A percentile compares a stretch with the other conserved stretches of the same genome.
Evolutionary conservation across 1,284 basidiomycete species (phyloP).

Genomic region (Tetrapyrgos nigripes): DNA sequence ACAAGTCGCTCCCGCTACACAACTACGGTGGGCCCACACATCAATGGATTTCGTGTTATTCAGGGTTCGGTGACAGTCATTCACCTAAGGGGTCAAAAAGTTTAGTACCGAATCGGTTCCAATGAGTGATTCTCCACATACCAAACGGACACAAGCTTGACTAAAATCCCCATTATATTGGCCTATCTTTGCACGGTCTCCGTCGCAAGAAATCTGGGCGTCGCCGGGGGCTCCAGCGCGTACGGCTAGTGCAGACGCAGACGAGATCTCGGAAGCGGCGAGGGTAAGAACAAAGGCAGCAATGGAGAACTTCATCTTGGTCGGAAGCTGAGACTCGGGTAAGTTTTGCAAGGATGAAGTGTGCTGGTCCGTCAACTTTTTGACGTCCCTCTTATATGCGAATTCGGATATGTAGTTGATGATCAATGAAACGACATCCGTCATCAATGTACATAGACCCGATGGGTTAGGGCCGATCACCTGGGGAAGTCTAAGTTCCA

Average conservation of each 20-base stretch:
- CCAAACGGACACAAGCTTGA: slow-evolving; percentile 1
- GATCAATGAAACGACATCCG: neutral
- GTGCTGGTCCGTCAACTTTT: neutral
- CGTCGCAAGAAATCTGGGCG: neutral
- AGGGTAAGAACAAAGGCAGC: neutral
- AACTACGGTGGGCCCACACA: neutral
- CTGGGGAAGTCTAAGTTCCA: neutral
- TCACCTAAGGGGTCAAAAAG: neutral
- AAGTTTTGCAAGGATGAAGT: neutral
- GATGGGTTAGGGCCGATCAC: neutral
- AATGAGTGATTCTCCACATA: neutral
- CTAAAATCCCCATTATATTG: slow-evolving; percentile 5
- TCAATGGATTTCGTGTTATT: slow-evolving; percentile 1
- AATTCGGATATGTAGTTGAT: neutral
- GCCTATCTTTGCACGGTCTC: neutral
- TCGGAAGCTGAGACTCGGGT: neutral
- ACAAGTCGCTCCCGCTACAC: slow-evolving; percentile 4
- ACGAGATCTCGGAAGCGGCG: neutral
- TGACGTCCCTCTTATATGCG: neutral
- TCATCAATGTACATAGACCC: neutral
- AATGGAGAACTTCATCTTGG: neutral
- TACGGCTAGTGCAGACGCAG: neutral
- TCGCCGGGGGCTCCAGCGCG: neutral
- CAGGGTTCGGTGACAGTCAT: neutral
- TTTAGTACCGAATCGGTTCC: neutral